Percentiles rank a stretch among this genome's conserved stretches.
Evolutionary conservation across 2,329 filamentous ascomycete species (phyloP).

Genomic region (Hymenoscyphus scutula): DNA sequence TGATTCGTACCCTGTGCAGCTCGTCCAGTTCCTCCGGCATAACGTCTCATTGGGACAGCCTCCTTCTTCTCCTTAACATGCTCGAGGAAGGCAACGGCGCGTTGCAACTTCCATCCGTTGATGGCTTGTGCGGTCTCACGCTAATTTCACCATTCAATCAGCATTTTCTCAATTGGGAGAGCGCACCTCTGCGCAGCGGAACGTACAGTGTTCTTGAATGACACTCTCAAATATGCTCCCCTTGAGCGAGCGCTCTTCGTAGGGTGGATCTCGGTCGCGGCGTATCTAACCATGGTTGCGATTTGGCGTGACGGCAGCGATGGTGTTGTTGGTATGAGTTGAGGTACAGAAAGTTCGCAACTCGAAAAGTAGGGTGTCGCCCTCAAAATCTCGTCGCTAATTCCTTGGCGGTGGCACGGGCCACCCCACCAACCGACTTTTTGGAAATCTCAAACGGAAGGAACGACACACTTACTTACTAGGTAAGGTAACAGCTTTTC

Average conservation of each 20-base stretch:
- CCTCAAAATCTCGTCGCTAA: not conserved
- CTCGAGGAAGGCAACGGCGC: conserved; percentile 94
- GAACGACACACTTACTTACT: no score
- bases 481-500: no score
- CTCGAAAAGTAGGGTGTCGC: not conserved
- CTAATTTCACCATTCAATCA: not conserved
- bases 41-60: conserved; percentile 97
- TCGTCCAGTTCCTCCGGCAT: conserved; percentile 92
- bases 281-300: conserved; percentile 69
- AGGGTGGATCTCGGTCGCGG: conserved; percentile 80
- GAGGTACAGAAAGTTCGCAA: not conserved
- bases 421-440: not conserved
- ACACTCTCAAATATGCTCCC: conserved; percentile 98
- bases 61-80: conserved; percentile 97
- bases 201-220: conserved; percentile 91
- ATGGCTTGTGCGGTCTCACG: conserved; percentile 99
- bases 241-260: conserved; percentile 96
- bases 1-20: conserved; percentile 86
- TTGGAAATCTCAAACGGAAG: no score
- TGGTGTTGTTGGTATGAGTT: not conserved
- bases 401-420: not conserved
- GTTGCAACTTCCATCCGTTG: conserved; percentile 96
- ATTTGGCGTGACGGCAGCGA: not conserved
- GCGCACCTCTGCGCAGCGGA: not conserved
- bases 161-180: not conserved